phyloP scores from a whole-genome alignment of 2,329 filamentous ascomycete species.

The Chaetothyriales sp. region DNA sequence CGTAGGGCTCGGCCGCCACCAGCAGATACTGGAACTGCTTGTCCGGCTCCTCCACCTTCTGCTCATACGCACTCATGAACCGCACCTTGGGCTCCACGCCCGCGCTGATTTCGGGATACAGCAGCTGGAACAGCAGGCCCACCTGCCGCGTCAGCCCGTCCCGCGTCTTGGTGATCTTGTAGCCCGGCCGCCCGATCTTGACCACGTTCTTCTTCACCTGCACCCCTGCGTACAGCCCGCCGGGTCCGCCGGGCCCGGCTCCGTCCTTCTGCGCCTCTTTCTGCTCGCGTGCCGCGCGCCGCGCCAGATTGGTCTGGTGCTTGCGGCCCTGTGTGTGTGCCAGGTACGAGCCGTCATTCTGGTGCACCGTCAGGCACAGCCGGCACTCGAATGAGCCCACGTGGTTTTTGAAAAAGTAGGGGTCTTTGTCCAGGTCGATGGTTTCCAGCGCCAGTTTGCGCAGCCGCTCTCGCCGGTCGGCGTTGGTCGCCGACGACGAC shows the following conservation, averaged over 20 bases:
- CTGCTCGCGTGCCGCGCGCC: slow-evolving; percentile 88
- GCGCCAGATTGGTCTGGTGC: slow-evolving; percentile 94
- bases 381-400: slow-evolving; percentile 96
- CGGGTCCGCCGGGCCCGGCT: slow-evolving; percentile 52
- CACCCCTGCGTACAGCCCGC: slow-evolving; percentile 53
- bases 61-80: slow-evolving; percentile 96
- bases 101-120: slow-evolving; percentile 77
- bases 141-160: slow-evolving; percentile 80
- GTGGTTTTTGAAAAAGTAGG: slow-evolving; percentile 99
- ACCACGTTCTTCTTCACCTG: slow-evolving; percentile 70
- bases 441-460: slow-evolving; percentile 97
- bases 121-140: slow-evolving; percentile 86
- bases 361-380: slow-evolving; percentile 91
- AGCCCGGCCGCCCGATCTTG: slow-evolving; percentile 91
- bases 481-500: slow-evolving; percentile 83
- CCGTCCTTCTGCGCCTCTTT: slow-evolving; percentile 64
- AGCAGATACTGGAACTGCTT: slow-evolving; percentile 90
- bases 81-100: slow-evolving; percentile 70
- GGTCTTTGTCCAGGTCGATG: slow-evolving; percentile 98
- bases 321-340: slow-evolving; percentile 97
- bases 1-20: slow-evolving; percentile 92
- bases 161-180: slow-evolving; percentile 93
- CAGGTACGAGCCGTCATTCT: slow-evolving; percentile 97
- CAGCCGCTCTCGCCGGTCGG: slow-evolving; percentile 90
- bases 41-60: slow-evolving; percentile 84